Evolutionary conservation across 331 rosid species (phyloP), one percentile per base, ranked within the genome.

Genomic region (Ulmus americana): DNA sequence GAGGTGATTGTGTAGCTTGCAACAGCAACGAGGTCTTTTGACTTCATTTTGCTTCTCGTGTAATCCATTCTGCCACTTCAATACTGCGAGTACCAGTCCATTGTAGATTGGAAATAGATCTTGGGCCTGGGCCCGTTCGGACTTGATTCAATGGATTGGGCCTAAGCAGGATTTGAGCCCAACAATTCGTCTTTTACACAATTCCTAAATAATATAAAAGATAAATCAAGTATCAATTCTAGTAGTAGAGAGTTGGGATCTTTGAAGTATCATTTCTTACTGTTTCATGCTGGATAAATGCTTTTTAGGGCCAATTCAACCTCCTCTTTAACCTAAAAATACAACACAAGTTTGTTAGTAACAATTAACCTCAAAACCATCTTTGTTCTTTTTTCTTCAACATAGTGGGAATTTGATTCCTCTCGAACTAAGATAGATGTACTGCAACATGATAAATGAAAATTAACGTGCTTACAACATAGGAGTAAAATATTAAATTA

Each of bases 281-380:
- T 84, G 90, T 85, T 81, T 88, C 75, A 85, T 69, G 77, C 65
- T 77, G 72, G 46, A 74, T 64, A 80, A 64, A 76, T 94, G 90
- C 77, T 94, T 73, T 67, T 82, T 47, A 94, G 77, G 64, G 97
- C 99, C 73, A 15, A 58, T 70, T 94, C 99, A 62, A 89, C 88
- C 77, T 94, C 98, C 84, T 94, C 99, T 79, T 61, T 87, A 55
- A 94, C 99, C 99, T 94, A 90, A 40, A 78, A 84, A 8, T 67
- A 56, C 57, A 38, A 70, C 38, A 46, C 61, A 65, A 60, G 65
- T 46, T 63, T 59, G 8, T 75, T 59, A 16, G 41, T 68, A 61
- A 62, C 39, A 63, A 53, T 60, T 60, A 70, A 64, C 50, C 74
- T 2, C 49, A 8, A 49, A 42, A 20, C 1, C 22, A 20, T 20